Conservation (phyloP, 306 rosid genomes). For the Prunus mume region DNA sequence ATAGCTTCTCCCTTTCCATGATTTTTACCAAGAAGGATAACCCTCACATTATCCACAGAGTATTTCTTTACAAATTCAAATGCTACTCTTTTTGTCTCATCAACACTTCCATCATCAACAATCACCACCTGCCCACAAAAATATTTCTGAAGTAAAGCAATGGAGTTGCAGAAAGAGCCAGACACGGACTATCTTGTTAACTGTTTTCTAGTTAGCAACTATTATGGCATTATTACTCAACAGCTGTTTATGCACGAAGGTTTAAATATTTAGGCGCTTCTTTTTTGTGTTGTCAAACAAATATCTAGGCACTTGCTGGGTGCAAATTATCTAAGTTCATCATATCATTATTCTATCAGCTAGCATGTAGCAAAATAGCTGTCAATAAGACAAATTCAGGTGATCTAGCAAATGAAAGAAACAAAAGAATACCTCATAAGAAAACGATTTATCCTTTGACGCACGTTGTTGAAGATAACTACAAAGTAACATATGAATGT, state of each 20-base stretch:
- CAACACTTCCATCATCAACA: conserved; percentile 90
- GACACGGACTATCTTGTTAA: background rate
- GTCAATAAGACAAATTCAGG: background rate
- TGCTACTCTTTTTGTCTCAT: conserved; percentile 87
- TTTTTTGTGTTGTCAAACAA: too few relatives aligned
- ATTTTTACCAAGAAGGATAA: conserved; percentile 88
- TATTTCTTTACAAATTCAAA: conserved; percentile 78
- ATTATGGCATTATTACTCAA: background rate
- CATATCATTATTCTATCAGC: background rate
- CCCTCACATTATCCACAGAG: conserved; percentile 72
- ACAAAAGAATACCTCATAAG: conserved; percentile 68
- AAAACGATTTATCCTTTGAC: conserved; percentile 70
- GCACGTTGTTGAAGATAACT: conserved; percentile 89
- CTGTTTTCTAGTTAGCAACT: background rate
- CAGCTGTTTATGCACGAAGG: background rate
- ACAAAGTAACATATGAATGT: conserved; percentile 29
- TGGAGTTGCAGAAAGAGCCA: background rate
- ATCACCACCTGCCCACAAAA: conserved; percentile 63
- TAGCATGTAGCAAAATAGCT: background rate
- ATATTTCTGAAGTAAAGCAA: conserved; percentile 20
- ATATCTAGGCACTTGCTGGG: background rate
- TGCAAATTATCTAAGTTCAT: background rate
- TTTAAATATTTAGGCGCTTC: background rate
- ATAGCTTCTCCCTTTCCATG: conserved; percentile 98
- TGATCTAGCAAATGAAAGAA: conserved; percentile 3